These are phyloP conservation scores for Umbelopsis vinacea DNA, from an alignment of 192 early-diverging fungal genomes.

Conservation along the genomic window DNA sequence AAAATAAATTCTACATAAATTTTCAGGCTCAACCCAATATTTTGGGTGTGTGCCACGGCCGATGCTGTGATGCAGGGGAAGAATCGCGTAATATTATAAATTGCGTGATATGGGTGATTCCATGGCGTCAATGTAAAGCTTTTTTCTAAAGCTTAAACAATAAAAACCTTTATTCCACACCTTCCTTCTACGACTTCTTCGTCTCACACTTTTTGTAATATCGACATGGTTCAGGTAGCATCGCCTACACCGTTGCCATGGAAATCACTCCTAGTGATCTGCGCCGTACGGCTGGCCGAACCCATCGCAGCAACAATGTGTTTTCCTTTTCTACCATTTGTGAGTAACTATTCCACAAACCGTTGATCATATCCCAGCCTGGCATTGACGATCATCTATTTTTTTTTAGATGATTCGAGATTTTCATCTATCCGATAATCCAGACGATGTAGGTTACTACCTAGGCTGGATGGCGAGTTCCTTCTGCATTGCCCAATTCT, in stretches of 20 bases:
- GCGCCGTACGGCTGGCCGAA: conserved; percentile 41
- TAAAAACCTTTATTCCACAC: neutral
- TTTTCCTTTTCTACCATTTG: conserved; percentile 70
- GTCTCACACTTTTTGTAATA: neutral
- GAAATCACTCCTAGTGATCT: conserved; percentile 1
- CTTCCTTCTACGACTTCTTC: neutral
- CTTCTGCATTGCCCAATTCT: conserved; percentile 47
- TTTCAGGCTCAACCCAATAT: too few species aligned
- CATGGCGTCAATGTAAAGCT: neutral
- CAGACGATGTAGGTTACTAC: conserved; percentile 57
- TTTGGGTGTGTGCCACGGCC: neutral
- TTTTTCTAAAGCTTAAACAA: neutral
- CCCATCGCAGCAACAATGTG: conserved; percentile 55
- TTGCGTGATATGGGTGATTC: neutral
- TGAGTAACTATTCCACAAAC: neutral
- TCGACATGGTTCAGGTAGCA: neutral
- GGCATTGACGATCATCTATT: neutral
- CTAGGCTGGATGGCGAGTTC: conserved; percentile 36
- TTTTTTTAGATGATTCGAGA: conserved; percentile 52
- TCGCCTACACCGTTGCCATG: conserved; percentile 1
- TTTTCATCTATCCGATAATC: conserved; percentile 55
- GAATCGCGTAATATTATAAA: conserved; percentile 8
- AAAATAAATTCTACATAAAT: too few species aligned
- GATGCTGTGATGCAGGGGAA: conserved; percentile 7
- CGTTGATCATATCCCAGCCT: neutral